These are phyloP conservation scores for Neocallimastix lanati DNA, from an alignment of 192 early-diverging fungal species.

Conservation along the genomic window DNA sequence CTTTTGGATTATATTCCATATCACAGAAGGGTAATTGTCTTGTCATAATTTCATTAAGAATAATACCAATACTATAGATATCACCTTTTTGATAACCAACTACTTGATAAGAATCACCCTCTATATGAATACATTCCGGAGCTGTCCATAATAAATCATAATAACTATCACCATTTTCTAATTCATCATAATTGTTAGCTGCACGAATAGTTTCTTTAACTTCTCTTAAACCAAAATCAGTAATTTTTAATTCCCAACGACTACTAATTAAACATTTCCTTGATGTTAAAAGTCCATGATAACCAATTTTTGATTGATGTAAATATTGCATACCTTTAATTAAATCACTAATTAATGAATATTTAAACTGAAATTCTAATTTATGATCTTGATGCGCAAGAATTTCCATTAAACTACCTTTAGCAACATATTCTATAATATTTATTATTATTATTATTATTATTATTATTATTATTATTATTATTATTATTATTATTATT, in stretches of 20 bases:
- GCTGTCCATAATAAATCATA: background rate
- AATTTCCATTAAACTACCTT: background rate
- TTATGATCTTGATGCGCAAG: background rate
- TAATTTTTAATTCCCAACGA: background rate
- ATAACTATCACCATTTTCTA: background rate
- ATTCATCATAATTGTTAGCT: background rate
- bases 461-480: too few species aligned
- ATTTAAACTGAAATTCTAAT: background rate
- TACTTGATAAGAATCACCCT: background rate
- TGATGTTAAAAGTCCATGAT: background rate
- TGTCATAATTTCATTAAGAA: background rate
- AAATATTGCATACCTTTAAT: background rate
- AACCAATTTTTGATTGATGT: background rate
- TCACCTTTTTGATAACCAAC: background rate
- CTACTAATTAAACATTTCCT: background rate
- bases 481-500: too few species aligned
- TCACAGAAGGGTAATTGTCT: background rate
- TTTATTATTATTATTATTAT: too few species aligned
- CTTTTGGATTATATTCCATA: background rate
- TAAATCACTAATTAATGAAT: background rate
- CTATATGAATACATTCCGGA: background rate
- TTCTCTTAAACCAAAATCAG: background rate
- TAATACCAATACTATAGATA: background rate
- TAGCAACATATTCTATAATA: background rate
- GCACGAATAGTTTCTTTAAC: background rate